Evolutionary conservation across 352 stramenopile species (phyloP).

Genomic region (Phytophthora uliginosa): DNA sequence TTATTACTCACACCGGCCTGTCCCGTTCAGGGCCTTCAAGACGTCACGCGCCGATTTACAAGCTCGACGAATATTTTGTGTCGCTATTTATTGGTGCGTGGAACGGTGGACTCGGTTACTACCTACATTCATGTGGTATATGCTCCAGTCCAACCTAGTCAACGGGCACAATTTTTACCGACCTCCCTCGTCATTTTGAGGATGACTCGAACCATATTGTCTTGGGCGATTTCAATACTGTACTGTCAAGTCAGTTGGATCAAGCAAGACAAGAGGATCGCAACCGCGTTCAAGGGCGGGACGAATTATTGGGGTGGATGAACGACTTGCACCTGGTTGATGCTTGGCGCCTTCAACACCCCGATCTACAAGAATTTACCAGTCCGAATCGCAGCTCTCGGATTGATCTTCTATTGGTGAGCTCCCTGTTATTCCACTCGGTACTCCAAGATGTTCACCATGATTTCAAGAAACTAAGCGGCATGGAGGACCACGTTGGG

Average conservation of each 20-base stretch:
- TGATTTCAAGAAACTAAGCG: neutral
- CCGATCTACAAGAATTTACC: conserved; percentile 10
- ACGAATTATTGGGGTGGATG: conserved; percentile 9
- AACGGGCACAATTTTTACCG: neutral
- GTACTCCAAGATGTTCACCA: conserved; percentile 1
- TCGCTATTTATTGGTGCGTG: conserved; percentile 16
- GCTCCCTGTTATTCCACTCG: neutral
- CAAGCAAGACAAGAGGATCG: neutral
- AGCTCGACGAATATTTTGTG: neutral
- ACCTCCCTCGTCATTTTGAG: conserved; percentile 6
- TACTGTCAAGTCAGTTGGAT: neutral
- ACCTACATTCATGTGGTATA: conserved; percentile 28
- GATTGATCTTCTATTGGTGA: conserved; percentile 11
- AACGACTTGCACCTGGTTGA: neutral
- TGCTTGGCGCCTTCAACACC: conserved; percentile 6
- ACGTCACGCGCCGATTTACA: neutral
- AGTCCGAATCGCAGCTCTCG: neutral
- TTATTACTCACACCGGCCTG: conserved; percentile 9
- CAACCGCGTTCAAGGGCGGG: neutral
- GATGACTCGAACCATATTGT: conserved; percentile 6
- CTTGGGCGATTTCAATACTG: conserved; percentile 10
- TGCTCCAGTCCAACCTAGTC: neutral
- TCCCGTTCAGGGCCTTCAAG: neutral
- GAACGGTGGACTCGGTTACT: neutral
- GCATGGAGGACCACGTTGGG: neutral